Percentiles rank a stretch among this genome's conserved stretches.
These are phyloP conservation scores for Lathyrus aphaca DNA, from an alignment of 306 rosid species.

Conservation along the genomic window DNA sequence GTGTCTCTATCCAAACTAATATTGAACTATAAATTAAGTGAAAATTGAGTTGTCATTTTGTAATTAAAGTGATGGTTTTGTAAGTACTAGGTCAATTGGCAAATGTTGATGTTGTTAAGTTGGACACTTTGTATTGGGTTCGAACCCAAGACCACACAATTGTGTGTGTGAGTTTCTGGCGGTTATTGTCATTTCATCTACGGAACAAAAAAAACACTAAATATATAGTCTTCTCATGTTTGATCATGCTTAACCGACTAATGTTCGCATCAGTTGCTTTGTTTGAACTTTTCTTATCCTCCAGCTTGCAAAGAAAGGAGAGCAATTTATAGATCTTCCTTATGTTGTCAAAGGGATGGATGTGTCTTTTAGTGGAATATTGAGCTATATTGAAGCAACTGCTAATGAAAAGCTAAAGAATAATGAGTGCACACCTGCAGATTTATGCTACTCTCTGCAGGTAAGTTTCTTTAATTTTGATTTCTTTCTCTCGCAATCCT, in stretches of 20 bases:
- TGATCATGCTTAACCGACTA: slow-evolving; percentile 8
- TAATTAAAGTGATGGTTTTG: no score
- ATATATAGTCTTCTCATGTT: not conserved
- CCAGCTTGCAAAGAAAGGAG: slow-evolving; percentile 92
- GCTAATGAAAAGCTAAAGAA: slow-evolving; percentile 75
- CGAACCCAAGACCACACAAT: no score
- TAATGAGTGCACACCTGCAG: slow-evolving; percentile 90
- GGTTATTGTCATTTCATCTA: no score
- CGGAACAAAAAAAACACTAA: not conserved
- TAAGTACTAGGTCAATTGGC: no score
- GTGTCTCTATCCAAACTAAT: no score
- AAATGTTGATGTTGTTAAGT: no score
- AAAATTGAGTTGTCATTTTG: no score
- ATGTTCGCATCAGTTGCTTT: slow-evolving; percentile 7
- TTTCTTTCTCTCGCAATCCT: not conserved
- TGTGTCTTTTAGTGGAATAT: slow-evolving; percentile 86
- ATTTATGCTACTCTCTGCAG: slow-evolving; percentile 94
- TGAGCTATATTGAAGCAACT: slow-evolving; percentile 88
- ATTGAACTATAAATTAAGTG: no score
- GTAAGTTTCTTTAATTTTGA: slow-evolving; percentile 40
- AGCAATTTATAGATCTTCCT: slow-evolving; percentile 79
- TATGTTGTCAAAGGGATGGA: slow-evolving; percentile 96
- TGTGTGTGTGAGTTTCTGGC: no score
- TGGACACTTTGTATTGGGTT: no score
- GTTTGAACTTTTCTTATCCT: slow-evolving; percentile 31